A percentile compares a stretch with the other conserved stretches of the same genome.
Conservation (phyloP, 2,329 filamentous ascomycete species). For the Cercospora berteroae region DNA sequence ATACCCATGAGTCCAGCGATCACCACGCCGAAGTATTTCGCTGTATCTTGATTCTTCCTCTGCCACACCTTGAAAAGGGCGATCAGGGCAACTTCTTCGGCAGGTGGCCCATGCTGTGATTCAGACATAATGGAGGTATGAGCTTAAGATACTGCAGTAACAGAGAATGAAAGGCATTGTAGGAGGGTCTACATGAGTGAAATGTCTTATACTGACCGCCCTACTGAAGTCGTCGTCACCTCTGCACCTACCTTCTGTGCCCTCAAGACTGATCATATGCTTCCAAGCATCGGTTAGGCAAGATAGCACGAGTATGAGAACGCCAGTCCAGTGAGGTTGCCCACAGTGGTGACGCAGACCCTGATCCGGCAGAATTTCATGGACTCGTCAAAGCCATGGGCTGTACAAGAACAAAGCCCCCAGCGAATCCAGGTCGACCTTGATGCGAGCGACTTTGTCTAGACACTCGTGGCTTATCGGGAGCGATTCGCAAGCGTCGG, state of each 20-base stretch:
- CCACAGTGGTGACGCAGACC: constrained; percentile 1
- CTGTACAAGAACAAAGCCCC: neutral
- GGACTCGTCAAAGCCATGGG: neutral
- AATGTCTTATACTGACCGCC: constrained; percentile 3
- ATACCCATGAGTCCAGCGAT: constrained; percentile 17
- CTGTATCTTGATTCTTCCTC: constrained; percentile 20
- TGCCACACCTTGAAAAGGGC: constrained; percentile 22
- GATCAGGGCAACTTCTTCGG: constrained; percentile 12
- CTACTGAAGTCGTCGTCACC: neutral
- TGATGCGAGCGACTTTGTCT: constrained; percentile 1
- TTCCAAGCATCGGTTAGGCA: constrained; percentile 6
- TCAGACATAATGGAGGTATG: constrained; percentile 16
- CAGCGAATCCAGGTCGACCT: neutral
- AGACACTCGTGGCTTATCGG: neutral
- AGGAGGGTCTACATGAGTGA: neutral
- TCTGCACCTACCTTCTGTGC: neutral
- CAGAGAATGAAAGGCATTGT: neutral
- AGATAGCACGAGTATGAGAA: neutral
- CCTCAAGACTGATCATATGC: neutral
- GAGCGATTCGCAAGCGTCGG: constrained; percentile 1
- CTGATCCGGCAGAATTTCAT: constrained; percentile 1
- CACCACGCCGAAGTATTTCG: constrained; percentile 22
- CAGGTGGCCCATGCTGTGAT: constrained; percentile 1
- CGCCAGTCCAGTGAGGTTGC: neutral
- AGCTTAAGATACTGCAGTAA: neutral